These are phyloP conservation scores for Termitomyces sp. DNA, from an alignment of 768 basidiomycete species.

Conservation along the genomic window DNA sequence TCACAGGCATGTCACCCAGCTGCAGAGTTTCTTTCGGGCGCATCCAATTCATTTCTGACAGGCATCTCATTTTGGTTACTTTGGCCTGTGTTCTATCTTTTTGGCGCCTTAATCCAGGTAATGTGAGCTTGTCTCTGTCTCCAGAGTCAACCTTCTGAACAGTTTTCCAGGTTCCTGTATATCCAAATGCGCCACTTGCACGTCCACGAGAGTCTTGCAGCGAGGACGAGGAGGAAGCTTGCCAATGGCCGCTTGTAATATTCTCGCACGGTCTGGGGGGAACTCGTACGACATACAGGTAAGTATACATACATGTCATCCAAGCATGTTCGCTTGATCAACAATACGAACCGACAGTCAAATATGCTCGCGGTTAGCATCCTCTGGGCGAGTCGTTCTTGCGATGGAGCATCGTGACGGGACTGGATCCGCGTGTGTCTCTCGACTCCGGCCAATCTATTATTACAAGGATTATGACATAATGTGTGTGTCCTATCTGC, in stretches of 20 bases:
- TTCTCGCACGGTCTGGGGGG: constrained; percentile 86
- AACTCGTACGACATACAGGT: constrained; percentile 66
- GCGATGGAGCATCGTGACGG: constrained; percentile 85
- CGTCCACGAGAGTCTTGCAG: constrained; percentile 25
- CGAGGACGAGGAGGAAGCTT: constrained; percentile 4
- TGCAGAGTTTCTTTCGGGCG: background rate
- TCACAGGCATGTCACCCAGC: constrained; percentile 31
- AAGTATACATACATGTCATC: background rate
- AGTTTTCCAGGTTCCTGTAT: constrained; percentile 45
- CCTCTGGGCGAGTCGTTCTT: constrained; percentile 75
- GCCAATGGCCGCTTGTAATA: constrained; percentile 71
- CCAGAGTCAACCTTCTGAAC: background rate
- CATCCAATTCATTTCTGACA: constrained; percentile 9
- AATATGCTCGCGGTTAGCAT: constrained; percentile 66
- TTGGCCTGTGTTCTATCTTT: constrained; percentile 47
- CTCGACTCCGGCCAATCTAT: constrained; percentile 28
- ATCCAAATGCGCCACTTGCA: constrained; percentile 49
- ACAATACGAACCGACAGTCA: constrained; percentile 36
- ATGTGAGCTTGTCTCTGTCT: background rate
- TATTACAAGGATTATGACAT: constrained; percentile 58
- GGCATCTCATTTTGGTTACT: constrained; percentile 35
- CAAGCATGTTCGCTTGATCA: background rate
- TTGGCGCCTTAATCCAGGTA: constrained; percentile 44
- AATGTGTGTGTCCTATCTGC: constrained; percentile 30
- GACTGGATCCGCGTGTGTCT: constrained; percentile 49